A percentile compares a stretch with the other conserved stretches of the same genome.
phyloP scores from a whole-genome alignment of 768 basidiomycete genomes.

The Tricholoma bakamatsutake region DNA sequence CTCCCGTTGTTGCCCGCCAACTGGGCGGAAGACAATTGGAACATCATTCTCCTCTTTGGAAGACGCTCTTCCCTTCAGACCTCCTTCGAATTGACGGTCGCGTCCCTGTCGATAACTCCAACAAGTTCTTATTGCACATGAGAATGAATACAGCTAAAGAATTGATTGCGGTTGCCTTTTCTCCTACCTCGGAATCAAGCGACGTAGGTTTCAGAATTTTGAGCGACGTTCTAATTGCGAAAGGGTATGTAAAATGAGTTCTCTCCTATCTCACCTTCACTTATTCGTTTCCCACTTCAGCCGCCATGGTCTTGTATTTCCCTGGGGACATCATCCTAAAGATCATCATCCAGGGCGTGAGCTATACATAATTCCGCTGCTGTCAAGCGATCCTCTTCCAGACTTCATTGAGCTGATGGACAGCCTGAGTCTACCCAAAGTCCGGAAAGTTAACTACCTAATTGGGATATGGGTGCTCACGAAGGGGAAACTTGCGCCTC shows the following conservation, averaged over 20 bases:
- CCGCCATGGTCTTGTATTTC: constrained; percentile 82
- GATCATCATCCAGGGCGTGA: constrained; percentile 78
- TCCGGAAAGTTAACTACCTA: constrained; percentile 58
- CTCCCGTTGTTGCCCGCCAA: constrained; percentile 65
- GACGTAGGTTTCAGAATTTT: constrained; percentile 54
- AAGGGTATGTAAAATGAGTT: constrained; percentile 49
- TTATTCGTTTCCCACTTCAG: constrained; percentile 32
- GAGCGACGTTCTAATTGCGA: constrained; percentile 61
- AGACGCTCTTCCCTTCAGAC: constrained; percentile 65
- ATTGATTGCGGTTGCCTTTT: constrained; percentile 70
- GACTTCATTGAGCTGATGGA: constrained; percentile 85
- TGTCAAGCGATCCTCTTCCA: constrained; percentile 60
- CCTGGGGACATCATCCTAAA: constrained; percentile 74
- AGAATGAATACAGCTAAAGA: constrained; percentile 75
- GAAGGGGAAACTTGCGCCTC: constrained; percentile 66
- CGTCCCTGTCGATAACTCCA: constrained; percentile 69
- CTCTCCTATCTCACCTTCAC: neutral
- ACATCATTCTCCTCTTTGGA: constrained; percentile 61
- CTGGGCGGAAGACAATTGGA: constrained; percentile 67
- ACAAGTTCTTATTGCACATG: constrained; percentile 74
- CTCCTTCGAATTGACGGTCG: constrained; percentile 78
- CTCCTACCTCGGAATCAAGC: constrained; percentile 39
- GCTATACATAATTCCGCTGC: constrained; percentile 78
- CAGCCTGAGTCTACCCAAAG: constrained; percentile 60
- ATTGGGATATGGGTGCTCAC: constrained; percentile 82